phyloP scores from a whole-genome alignment of 768 basidiomycete genomes.

The Rhizopogon roseolus region DNA sequence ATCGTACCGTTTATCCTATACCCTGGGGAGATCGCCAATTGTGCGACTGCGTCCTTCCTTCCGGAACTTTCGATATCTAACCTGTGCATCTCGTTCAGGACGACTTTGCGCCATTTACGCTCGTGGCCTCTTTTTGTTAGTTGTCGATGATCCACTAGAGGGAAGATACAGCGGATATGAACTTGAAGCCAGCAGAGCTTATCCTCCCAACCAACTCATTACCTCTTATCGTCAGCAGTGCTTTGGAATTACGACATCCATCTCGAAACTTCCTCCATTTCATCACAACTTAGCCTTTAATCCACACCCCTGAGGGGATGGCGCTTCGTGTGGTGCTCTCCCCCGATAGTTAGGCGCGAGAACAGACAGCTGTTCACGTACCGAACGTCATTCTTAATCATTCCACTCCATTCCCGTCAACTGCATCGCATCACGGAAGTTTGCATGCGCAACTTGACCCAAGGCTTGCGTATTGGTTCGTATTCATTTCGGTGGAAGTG shows the following conservation, averaged over 20 bases:
- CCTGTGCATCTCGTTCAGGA: constrained; percentile 6
- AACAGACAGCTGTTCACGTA: background rate
- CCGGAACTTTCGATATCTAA: background rate
- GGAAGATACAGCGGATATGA: constrained; percentile 13
- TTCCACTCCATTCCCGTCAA: constrained; percentile 13
- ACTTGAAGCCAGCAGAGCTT: constrained; percentile 5
- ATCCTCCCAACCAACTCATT: constrained; percentile 16
- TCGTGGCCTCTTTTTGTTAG: constrained; percentile 1
- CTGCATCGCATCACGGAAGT: constrained; percentile 16
- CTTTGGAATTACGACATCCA: background rate
- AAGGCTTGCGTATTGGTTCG: constrained; percentile 5
- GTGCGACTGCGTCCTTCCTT: background rate
- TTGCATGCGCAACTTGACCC: constrained; percentile 2
- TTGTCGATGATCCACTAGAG: constrained; percentile 2
- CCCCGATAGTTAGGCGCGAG: background rate
- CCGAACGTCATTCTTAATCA: background rate
- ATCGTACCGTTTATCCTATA: constrained; percentile 9
- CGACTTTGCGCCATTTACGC: background rate
- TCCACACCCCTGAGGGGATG: background rate
- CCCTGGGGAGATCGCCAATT: background rate
- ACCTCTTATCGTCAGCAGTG: constrained; percentile 17
- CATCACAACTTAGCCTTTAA: background rate
- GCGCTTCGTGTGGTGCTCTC: background rate
- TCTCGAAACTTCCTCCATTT: constrained; percentile 1
- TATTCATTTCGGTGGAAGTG: constrained; percentile 12